Conservation (phyloP, 768 basidiomycete genomes). For the Hysterangium stoloniferum region DNA sequence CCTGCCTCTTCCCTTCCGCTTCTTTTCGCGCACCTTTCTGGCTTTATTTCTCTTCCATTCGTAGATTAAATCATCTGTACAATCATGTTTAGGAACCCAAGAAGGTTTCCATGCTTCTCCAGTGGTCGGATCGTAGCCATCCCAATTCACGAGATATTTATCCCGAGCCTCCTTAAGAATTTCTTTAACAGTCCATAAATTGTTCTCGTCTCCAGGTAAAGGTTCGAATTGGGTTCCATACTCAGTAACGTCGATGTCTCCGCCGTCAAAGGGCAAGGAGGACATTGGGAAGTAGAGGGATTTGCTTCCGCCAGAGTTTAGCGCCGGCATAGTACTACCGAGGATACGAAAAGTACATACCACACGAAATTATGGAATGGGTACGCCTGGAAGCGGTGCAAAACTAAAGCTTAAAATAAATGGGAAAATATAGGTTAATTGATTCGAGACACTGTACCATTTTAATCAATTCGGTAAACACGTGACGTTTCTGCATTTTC, state of each 20-base stretch:
- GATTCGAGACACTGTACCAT: too few relatives aligned
- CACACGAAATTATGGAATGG: too few relatives aligned
- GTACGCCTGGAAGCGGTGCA: too few relatives aligned
- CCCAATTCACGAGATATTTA: slow-evolving; percentile 63
- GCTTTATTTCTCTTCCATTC: slow-evolving; percentile 54
- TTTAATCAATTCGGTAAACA: too few relatives aligned
- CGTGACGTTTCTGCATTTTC: too few relatives aligned
- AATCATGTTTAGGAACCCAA: slow-evolving; percentile 66
- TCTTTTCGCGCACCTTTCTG: slow-evolving; percentile 22
- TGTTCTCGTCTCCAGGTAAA: slow-evolving; percentile 47
- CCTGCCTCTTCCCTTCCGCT: slow-evolving; percentile 19
- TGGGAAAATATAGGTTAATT: too few relatives aligned
- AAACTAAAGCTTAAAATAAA: too few relatives aligned
- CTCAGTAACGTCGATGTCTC: neutral
- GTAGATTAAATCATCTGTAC: slow-evolving; percentile 52
- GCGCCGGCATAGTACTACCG: too few relatives aligned
- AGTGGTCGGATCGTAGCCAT: slow-evolving; percentile 52
- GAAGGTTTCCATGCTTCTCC: slow-evolving; percentile 57
- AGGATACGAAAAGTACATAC: too few relatives aligned
- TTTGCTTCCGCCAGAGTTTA: too few relatives aligned
- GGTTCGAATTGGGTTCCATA: slow-evolving; percentile 43
- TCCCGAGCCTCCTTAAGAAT: slow-evolving; percentile 50
- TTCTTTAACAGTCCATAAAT: slow-evolving; percentile 53
- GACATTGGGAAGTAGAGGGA: too few relatives aligned
- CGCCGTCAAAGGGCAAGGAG: too few relatives aligned